phyloP scores from a whole-genome alignment of 257 asterid species.

The Ligustrum vulgare region DNA sequence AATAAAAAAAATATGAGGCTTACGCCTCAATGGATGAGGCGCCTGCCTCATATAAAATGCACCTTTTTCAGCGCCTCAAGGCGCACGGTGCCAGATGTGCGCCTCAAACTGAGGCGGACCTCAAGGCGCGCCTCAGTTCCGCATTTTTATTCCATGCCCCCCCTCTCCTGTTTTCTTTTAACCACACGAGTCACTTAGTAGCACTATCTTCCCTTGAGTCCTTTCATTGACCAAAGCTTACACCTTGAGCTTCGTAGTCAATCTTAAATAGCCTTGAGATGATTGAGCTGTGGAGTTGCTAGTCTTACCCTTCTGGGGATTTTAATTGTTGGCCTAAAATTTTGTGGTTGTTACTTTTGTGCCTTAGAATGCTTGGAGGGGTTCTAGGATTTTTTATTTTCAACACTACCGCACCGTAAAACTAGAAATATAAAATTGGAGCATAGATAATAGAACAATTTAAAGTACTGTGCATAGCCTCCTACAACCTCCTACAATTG shows the following conservation, averaged over 20 bases:
- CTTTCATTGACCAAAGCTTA: neutral
- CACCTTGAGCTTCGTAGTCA: neutral
- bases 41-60: too few relatives aligned
- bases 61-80: too few relatives aligned
- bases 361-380: neutral
- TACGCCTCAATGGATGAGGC: too few relatives aligned
- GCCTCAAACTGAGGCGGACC: too few relatives aligned
- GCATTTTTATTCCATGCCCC: too few relatives aligned
- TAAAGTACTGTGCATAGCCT: neutral
- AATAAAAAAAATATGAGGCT: too few relatives aligned
- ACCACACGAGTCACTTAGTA: conserved; percentile 6
- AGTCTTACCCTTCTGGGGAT: neutral
- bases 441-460: neutral
- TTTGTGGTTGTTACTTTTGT: neutral
- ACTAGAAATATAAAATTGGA: neutral
- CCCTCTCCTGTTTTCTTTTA: neutral
- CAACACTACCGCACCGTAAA: neutral
- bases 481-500: neutral
- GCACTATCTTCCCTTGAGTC: neutral
- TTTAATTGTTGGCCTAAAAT: neutral
- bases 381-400: neutral
- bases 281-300: neutral
- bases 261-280: neutral
- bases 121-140: too few relatives aligned
- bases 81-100: too few relatives aligned